phyloP scores from a whole-genome alignment of 163 green algal genomes.

The Chlamydomonas reinhardtii region DNA sequence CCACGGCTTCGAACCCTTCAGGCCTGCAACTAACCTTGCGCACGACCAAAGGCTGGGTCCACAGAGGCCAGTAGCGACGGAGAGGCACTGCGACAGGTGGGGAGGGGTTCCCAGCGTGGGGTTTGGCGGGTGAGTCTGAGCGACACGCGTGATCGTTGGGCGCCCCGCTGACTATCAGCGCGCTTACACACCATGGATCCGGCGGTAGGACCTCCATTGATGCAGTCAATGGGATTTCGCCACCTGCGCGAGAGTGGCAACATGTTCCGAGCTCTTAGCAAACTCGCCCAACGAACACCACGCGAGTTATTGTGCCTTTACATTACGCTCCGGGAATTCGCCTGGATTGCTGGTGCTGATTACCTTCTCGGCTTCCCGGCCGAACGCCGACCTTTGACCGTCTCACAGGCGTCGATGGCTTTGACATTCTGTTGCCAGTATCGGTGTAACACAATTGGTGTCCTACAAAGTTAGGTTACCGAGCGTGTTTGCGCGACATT shows the following conservation, averaged over 20 bases:
- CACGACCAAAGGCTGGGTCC: too few relatives aligned
- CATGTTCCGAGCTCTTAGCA: not conserved
- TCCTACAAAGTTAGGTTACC: too few relatives aligned
- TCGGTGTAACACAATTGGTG: too few relatives aligned
- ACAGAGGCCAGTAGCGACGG: too few relatives aligned
- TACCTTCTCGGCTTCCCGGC: not conserved
- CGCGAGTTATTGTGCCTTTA: too few relatives aligned
- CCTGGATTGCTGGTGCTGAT: too few relatives aligned
- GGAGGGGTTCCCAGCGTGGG: not conserved
- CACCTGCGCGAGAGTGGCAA: not conserved
- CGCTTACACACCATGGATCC: not conserved
- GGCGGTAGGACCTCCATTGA: constrained; percentile 47
- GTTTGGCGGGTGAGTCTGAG: not conserved
- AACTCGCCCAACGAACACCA: not conserved
- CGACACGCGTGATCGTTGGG: too few relatives aligned
- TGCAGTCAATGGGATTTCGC: constrained; percentile 37
- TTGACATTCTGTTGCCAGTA: constrained; percentile 22
- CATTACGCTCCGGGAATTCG: too few relatives aligned
- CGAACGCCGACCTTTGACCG: constrained; percentile 35
- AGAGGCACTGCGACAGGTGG: too few relatives aligned
- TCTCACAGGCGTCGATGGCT: constrained; percentile 41
- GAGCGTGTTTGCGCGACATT: too few relatives aligned
- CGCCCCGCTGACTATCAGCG: not conserved
- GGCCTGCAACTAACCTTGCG: too few relatives aligned
- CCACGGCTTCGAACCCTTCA: too few relatives aligned